Percentiles rank a stretch among this genome's conserved stretches.
These are phyloP conservation scores for Fusarium liriodendri DNA, from an alignment of 2,329 filamentous ascomycete genomes.

Conservation along the genomic window DNA sequence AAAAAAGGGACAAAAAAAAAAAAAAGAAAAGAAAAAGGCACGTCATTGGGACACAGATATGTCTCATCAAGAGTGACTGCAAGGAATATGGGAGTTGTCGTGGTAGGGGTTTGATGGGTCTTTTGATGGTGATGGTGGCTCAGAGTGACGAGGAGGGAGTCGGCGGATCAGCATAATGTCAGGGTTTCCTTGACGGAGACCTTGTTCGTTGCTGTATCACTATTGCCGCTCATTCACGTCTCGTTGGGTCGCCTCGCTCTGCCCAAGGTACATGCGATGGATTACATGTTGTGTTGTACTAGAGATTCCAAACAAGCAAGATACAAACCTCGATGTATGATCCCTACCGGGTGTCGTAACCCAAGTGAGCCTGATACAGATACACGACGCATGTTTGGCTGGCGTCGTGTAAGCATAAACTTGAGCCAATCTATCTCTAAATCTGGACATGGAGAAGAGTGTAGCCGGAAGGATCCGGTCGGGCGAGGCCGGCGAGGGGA, in stretches of 20 bases:
- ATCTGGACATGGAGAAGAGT: not conserved
- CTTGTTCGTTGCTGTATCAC: not conserved
- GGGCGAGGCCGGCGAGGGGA: not conserved
- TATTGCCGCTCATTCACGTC: not conserved
- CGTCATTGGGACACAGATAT: not conserved
- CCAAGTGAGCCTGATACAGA: not conserved
- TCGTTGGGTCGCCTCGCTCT: not conserved
- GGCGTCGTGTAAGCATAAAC: not conserved
- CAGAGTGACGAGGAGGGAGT: not conserved
- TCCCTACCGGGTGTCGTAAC: not conserved
- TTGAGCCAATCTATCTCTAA: not conserved
- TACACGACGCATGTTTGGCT: not conserved
- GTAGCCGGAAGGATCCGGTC: not conserved
- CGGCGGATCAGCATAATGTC: not conserved
- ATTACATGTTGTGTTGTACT: conserved; percentile 2
- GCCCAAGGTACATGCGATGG: not conserved
- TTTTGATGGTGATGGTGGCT: conserved; percentile 2
- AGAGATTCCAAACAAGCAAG: conserved; percentile 3
- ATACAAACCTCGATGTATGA: not conserved
- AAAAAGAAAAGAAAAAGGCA: conserved; percentile 3
- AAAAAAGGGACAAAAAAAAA: conserved; percentile 5
- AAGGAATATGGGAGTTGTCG: not conserved
- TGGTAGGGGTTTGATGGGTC: not conserved
- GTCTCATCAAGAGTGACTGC: not conserved
- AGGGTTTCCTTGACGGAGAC: not conserved